Conservation (phyloP, 2,329 filamentous ascomycete species). For the Colletotrichum plurivorum region DNA sequence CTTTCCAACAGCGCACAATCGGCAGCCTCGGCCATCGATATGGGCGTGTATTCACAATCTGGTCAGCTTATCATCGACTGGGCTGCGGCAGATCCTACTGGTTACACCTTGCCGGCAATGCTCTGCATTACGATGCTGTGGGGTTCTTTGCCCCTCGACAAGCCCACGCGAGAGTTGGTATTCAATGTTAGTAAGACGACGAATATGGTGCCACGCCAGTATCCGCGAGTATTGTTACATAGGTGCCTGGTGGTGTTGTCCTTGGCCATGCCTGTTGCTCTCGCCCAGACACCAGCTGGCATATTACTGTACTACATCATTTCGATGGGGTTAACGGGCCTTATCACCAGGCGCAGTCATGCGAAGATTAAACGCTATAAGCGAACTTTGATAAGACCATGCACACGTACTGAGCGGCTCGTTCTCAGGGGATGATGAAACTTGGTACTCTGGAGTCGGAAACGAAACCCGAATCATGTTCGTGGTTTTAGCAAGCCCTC, state of each 20-base stretch:
- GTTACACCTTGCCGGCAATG: slow-evolving; percentile 57
- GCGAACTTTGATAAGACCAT: neutral
- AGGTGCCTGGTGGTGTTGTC: slow-evolving; percentile 19
- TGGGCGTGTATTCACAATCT: slow-evolving; percentile 54
- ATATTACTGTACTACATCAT: slow-evolving; percentile 58
- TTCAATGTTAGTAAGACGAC: slow-evolving; percentile 6
- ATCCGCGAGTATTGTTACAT: slow-evolving; percentile 24
- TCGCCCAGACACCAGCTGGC: slow-evolving; percentile 54
- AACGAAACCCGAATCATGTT: slow-evolving; percentile 16
- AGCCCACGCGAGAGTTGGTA: slow-evolving; percentile 7
- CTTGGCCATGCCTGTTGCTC: slow-evolving; percentile 49
- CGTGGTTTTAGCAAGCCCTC: slow-evolving; percentile 13
- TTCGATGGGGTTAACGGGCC: slow-evolving; percentile 39
- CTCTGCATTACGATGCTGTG: slow-evolving; percentile 19
- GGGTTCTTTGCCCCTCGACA: slow-evolving; percentile 4
- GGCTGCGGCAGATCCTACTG: slow-evolving; percentile 65
- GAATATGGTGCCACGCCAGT: neutral
- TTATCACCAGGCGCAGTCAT: neutral
- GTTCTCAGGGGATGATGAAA: neutral
- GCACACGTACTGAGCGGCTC: neutral
- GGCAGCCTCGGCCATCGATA: slow-evolving; percentile 48
- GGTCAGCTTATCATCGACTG: slow-evolving; percentile 70
- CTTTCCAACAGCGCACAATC: slow-evolving; percentile 39
- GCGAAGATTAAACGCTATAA: neutral
- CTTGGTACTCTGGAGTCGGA: neutral